Evolutionary conservation across 306 rosid genomes (phyloP), one percentile per base, ranked within the genome.

Genomic region (Albizia julibrissin): DNA sequence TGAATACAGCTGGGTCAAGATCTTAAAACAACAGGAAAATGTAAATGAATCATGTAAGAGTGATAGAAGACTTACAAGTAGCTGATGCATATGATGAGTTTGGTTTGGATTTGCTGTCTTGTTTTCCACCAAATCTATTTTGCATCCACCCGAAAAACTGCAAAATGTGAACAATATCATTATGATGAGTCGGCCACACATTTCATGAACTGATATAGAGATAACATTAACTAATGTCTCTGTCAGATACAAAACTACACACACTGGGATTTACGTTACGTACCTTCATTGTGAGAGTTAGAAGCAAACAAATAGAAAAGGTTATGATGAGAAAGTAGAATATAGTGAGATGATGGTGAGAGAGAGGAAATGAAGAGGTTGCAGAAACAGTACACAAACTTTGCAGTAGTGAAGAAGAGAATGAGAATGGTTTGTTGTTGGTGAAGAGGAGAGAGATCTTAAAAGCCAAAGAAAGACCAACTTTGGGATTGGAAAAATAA

Each of bases 61-160:
- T 4, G 39, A 86, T n/a, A 58, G 14, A 77, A 47, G n/a, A 77
- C 97, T 93, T 92, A 93, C 98, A 76, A 73, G 89, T 49, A 58
- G 84, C 11, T 22, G 29, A n/a, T n/a, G 64, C 49, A 68, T 91
- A 78, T n/a, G 65, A 61, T 69, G 92, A 78, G 74, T 82, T 84
- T 77, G 92, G 81, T 84, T 78, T 92, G 84, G 84, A 90, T n/a
- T 22, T 16, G 82, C 52, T 87, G 70, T 87, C 97, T 69, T 86
- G 97, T 83, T 89, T 93, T 43, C 93, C 94, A 75, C 83, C 81
- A 66, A 96, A 88, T 85, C 90, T 93, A 79, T 87, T 92, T 82
- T 95, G 99, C 94, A 95, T 89, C 99, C 99, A 96, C 71, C 92
- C 76, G 77, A 96, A 87, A 81, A 96, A 91, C 99, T 96, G 90